Base-by-base conservation (phyloP, 2,329 filamentous ascomycete species). In the Xylaria sp. region DNA sequence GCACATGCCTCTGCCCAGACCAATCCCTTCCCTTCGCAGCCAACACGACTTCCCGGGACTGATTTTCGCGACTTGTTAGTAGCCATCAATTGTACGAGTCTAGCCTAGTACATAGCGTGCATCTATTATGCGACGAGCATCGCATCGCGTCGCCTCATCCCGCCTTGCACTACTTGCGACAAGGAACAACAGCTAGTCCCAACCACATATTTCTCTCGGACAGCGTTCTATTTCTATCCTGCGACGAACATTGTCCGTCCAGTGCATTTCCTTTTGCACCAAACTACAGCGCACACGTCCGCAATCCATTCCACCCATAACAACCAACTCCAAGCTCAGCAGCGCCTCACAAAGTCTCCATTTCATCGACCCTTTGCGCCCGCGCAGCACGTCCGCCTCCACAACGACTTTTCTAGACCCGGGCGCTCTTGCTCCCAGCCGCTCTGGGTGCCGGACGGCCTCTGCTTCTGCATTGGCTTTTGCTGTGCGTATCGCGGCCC, bases 41-140 rank as follows among this genome's bases (percentile, higher is more conserved):
- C 63, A 62, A 67, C 64, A 70, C 68, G 61, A 66, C 63, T 64
- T 64, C 59, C 59, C 2, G 38, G 36, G 57, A 42, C 36, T 66
- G 66, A 63, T 64, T 71, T 71, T 69, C 66, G 69, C 66, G 69
- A 69, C 69, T 69, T 64, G 57, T 40, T 58, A 56, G 60, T 48
- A 48, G 48, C 57, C 65, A 59, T 64, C 42, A 57, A 57, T 49
- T 65, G 65, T 63, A 63, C 65, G 44, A 59, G 40, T 53, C 40
- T 70, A 65, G 65, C 40, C 40, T 59, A 46, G 40, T 59, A 59
- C 15, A n/a, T 62, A 65, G 40, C 59, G 66, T 58, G 48, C 61
- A 68, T 36, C 44, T 57, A 66, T n/a, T 44, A 46, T 59, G 67
- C 69, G 64, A 71, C 69, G 54, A 63, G 59, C 57, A 64, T 66